A percentile compares a stretch with the other conserved stretches of the same genome.
These are phyloP conservation scores for Dichotomocladium elegans DNA, from an alignment of 371 early-diverging fungal species.

Conservation along the genomic window DNA sequence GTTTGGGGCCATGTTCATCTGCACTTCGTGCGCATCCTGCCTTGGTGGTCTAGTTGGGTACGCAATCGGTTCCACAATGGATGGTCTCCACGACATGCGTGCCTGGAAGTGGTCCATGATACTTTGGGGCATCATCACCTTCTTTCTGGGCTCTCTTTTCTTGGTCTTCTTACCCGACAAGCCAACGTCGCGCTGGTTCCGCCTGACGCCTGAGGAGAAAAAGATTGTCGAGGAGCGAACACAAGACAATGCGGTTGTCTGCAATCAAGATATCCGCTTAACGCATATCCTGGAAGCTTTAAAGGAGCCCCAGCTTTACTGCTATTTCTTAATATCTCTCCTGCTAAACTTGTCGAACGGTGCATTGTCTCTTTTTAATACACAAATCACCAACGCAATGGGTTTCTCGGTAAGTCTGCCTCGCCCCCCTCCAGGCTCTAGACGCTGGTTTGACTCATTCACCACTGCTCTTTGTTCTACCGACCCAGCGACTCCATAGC, in stretches of 20 bases:
- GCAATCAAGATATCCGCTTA: slow-evolving; percentile 20
- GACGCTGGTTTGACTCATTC: not conserved
- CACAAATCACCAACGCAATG: slow-evolving; percentile 24
- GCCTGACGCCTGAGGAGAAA: slow-evolving; percentile 30
- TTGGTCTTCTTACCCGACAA: slow-evolving; percentile 35
- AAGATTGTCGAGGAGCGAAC: slow-evolving; percentile 28
- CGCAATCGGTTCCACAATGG: slow-evolving; percentile 5
- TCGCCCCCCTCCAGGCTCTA: not conserved
- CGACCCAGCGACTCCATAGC: not conserved
- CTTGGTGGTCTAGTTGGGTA: slow-evolving; percentile 21
- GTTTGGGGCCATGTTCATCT: slow-evolving; percentile 28
- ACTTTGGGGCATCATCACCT: slow-evolving; percentile 22
- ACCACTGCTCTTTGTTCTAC: too few relatives aligned
- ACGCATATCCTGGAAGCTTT: slow-evolving; percentile 29
- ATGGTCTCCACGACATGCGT: slow-evolving; percentile 8
- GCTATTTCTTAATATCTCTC: slow-evolving; percentile 22
- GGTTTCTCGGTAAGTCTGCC: slow-evolving; percentile 24
- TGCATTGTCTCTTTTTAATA: slow-evolving; percentile 29
- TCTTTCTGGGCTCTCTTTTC: slow-evolving; percentile 18
- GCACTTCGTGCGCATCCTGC: slow-evolving; percentile 18
- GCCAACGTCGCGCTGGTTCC: slow-evolving; percentile 23
- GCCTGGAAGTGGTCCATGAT: slow-evolving; percentile 43
- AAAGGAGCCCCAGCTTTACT: slow-evolving; percentile 26
- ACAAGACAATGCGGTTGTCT: slow-evolving; percentile 27
- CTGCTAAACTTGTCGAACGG: slow-evolving; percentile 33